A percentile compares a stretch with the other conserved stretches of the same genome.
Evolutionary conservation across 495 filamentous ascomycete species (phyloP).

Genomic region (Penicillium herquei): DNA sequence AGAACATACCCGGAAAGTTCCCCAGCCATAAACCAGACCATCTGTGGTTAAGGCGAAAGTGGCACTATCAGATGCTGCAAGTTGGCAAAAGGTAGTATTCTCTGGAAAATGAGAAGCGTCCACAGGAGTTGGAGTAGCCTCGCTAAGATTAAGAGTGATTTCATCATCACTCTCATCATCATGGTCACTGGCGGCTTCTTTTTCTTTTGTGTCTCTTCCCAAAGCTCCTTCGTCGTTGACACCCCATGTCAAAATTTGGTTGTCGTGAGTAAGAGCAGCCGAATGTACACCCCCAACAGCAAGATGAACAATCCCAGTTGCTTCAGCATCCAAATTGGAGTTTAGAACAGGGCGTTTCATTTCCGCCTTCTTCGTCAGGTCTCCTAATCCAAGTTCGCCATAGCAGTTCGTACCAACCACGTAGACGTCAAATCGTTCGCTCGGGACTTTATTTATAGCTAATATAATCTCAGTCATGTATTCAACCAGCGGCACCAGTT

Average conservation of each 20-base stretch:
- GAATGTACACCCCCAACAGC: slow-evolving; percentile 5
- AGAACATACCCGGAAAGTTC: slow-evolving; percentile 28
- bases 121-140: slow-evolving; percentile 3
- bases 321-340: background rate
- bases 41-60: slow-evolving; percentile 63
- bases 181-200: background rate
- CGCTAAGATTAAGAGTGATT: background rate
- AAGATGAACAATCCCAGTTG: background rate
- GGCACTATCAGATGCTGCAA: slow-evolving; percentile 60
- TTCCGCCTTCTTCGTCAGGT: slow-evolving; percentile 6
- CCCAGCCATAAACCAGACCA: slow-evolving; percentile 67
- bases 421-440: background rate
- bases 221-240: slow-evolving; percentile 6
- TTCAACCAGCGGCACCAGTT: too few relatives aligned
- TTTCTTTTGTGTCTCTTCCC: background rate
- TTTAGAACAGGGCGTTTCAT: slow-evolving; percentile 2
- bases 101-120: background rate
- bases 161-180: slow-evolving; percentile 3
- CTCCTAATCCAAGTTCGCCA: slow-evolving; percentile 3
- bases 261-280: slow-evolving; percentile 5
- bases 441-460: background rate
- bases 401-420: slow-evolving; percentile 6
- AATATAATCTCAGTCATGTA: too few relatives aligned
- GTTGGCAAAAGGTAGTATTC: slow-evolving; percentile 44
- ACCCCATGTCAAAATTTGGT: slow-evolving; percentile 5